Conservation (phyloP, 2,329 filamentous ascomycete genomes). For the Sphaerulina musiva region DNA sequence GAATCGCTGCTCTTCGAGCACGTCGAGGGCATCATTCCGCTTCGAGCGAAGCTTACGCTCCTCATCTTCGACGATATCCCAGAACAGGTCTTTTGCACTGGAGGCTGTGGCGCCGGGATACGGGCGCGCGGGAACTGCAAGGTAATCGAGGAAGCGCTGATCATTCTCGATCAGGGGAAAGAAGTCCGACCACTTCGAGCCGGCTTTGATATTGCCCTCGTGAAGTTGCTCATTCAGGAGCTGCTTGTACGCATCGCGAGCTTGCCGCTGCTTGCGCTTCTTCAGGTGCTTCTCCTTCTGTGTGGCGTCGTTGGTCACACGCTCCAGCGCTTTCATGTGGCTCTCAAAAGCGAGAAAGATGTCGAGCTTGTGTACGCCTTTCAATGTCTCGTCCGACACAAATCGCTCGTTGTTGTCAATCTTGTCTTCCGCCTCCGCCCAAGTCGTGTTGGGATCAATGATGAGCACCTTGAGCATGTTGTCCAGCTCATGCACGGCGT, state of each 20-base stretch:
- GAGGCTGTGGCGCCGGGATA: slow-evolving; percentile 33
- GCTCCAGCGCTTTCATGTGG: slow-evolving; percentile 88
- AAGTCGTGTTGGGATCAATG: slow-evolving; percentile 87
- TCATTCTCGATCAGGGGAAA: slow-evolving; percentile 70
- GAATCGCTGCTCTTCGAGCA: slow-evolving; percentile 69
- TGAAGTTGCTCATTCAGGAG: slow-evolving; percentile 68
- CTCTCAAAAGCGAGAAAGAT: slow-evolving; percentile 88
- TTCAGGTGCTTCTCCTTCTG: slow-evolving; percentile 81
- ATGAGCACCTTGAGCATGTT: slow-evolving; percentile 71
- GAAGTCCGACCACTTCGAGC: slow-evolving; percentile 82
- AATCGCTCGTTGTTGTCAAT: slow-evolving; percentile 73
- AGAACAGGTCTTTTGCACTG: slow-evolving; percentile 79
- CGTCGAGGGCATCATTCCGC: slow-evolving; percentile 30
- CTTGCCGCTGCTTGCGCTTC: slow-evolving; percentile 74
- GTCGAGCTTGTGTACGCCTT: slow-evolving; percentile 78
- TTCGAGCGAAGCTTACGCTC: slow-evolving; percentile 51
- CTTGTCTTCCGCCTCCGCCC: slow-evolving; percentile 79
- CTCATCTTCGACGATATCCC: slow-evolving; percentile 91
- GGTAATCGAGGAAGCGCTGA: slow-evolving; percentile 72
- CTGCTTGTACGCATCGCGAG: slow-evolving; percentile 70
- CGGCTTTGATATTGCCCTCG: slow-evolving; percentile 77
- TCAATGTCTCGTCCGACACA: slow-evolving; percentile 76
- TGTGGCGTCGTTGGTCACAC: slow-evolving; percentile 80
- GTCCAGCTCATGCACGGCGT: slow-evolving; percentile 76
- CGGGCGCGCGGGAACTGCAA: slow-evolving; percentile 56